These are phyloP conservation scores for Eutreptiella sp. DNA, from an alignment of 208 protist species.

Conservation along the genomic window DNA sequence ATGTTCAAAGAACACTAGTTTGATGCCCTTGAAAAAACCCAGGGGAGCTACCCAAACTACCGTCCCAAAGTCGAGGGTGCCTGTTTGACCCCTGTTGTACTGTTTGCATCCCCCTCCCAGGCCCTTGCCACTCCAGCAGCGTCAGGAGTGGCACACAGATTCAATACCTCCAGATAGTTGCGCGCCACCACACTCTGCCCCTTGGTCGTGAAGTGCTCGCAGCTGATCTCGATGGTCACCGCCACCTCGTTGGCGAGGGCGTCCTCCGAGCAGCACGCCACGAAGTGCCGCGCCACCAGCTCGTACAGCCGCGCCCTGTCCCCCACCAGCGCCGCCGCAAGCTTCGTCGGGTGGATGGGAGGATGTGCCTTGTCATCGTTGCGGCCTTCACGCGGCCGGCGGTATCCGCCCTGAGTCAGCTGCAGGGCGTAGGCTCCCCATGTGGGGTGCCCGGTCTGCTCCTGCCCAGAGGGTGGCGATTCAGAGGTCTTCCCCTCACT, in stretches of 20 bases:
- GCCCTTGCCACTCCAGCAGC: no score
- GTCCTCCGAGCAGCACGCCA: constrained; percentile 91
- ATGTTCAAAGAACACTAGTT: no score
- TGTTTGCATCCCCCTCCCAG: no score
- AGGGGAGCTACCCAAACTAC: no score
- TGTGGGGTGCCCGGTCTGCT: constrained; percentile 26
- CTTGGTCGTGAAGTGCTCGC: constrained; percentile 67
- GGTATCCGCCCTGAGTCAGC: constrained; percentile 60
- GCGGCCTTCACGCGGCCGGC: constrained; percentile 79
- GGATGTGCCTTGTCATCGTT: constrained; percentile 96
- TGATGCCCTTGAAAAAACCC: no score
- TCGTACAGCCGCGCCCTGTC: constrained; percentile 79
- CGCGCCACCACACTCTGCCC: constrained; percentile 77
- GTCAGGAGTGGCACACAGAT: no score
- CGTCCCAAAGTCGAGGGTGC: no score
- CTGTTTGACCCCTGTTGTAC: no score
- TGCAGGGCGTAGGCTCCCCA: constrained; percentile 52
- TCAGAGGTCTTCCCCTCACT: no score
- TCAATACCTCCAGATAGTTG: constrained; percentile 88
- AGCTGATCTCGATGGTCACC: constrained; percentile 60
- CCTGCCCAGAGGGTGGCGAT: constrained; percentile 23
- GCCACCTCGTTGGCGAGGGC: constrained; percentile 74
- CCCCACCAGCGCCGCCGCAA: constrained; percentile 33
- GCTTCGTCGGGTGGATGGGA: constrained; percentile 93
- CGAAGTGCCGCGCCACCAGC: constrained; percentile 92